A percentile compares a stretch with the other conserved stretches of the same genome.
These are phyloP conservation scores for Candolleomyces efflorescens DNA, from an alignment of 768 basidiomycete species.

Conservation along the genomic window DNA sequence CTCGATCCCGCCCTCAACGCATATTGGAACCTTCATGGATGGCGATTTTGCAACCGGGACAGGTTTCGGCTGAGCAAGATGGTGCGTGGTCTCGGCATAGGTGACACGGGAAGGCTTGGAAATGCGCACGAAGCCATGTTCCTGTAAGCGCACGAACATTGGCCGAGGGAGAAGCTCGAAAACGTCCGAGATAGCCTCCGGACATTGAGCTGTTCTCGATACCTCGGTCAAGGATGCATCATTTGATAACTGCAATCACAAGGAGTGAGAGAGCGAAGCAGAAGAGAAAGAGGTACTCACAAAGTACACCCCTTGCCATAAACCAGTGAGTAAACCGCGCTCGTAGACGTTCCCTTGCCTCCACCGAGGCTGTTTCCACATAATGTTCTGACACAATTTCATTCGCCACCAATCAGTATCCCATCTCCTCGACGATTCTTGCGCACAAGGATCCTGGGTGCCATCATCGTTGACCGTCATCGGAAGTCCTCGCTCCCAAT, in stretches of 20 bases:
- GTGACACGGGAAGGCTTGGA: not conserved
- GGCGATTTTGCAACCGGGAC: not conserved
- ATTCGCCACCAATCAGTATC: slow-evolving; percentile 58
- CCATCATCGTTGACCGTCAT: slow-evolving; percentile 26
- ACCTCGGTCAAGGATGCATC: slow-evolving; percentile 5
- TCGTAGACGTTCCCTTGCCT: slow-evolving; percentile 36
- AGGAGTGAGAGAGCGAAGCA: not conserved
- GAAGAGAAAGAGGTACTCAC: slow-evolving; percentile 33
- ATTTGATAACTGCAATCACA: slow-evolving; percentile 1
- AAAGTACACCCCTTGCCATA: slow-evolving; percentile 61
- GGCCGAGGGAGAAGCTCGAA: slow-evolving; percentile 12
- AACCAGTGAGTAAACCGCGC: slow-evolving; percentile 48
- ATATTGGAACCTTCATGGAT: not conserved
- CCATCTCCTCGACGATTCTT: slow-evolving; percentile 23
- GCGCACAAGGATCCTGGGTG: slow-evolving; percentile 1
- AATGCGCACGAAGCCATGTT: not conserved
- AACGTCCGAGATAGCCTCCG: not conserved
- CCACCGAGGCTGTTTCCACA: slow-evolving; percentile 17
- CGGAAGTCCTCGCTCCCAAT: slow-evolving; percentile 10
- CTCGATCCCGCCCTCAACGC: not conserved
- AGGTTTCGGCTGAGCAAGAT: not conserved
- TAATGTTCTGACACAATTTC: slow-evolving; percentile 36
- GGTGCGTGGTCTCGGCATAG: not conserved
- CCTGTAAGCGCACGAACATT: slow-evolving; percentile 15
- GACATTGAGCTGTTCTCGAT: not conserved